Conservation (phyloP, 139 green algal species). For the Zygnema cylindricum region DNA sequence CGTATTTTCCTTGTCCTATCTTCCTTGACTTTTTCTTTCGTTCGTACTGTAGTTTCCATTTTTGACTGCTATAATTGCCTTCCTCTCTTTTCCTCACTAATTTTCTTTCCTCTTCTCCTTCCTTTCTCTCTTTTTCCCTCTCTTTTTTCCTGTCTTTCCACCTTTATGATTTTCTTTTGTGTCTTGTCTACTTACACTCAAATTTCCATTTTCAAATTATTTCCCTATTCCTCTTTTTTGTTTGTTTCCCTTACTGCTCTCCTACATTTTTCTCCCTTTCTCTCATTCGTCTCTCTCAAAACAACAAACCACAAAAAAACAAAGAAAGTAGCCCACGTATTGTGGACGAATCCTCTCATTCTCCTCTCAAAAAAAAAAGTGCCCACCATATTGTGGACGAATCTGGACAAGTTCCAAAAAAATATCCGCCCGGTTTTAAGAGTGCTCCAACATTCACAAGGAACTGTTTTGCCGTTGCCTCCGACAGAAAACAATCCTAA, state of each 20-base stretch:
- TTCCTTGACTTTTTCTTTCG: too few species aligned
- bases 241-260: not conserved
- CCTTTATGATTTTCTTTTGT: too few species aligned
- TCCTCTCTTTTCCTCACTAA: too few species aligned
- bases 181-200: too few species aligned
- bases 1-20: too few species aligned
- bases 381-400: constrained; percentile 53
- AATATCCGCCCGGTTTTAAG: constrained; percentile 43
- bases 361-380: not conserved
- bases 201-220: too few species aligned
- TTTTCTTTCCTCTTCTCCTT: too few species aligned
- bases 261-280: constrained; percentile 3
- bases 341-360: not conserved
- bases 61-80: too few species aligned
- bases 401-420: constrained; percentile 54
- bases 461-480: constrained; percentile 32
- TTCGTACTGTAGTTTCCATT: too few species aligned
- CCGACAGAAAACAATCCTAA: constrained; percentile 54
- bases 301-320: not conserved
- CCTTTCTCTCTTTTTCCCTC: too few species aligned
- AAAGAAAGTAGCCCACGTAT: not conserved
- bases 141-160: too few species aligned
- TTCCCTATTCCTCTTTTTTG: not conserved
- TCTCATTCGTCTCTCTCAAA: not conserved
- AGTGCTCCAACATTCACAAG: constrained; percentile 46